phyloP scores from a whole-genome alignment of 2,329 filamentous ascomycete species.

The Aureobasidium sp. region DNA sequence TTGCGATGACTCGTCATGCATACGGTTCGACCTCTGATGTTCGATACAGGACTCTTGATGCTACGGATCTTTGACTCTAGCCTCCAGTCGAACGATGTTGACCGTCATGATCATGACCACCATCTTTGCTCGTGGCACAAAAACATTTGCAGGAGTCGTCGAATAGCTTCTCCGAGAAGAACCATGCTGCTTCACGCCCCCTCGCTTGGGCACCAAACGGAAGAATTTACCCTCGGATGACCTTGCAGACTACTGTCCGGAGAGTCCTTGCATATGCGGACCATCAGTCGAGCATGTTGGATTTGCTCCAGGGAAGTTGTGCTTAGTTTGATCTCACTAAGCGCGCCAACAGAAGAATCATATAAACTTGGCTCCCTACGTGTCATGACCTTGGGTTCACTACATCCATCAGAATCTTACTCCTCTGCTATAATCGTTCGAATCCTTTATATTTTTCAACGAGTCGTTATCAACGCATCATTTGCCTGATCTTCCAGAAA shows the following conservation, averaged over 20 bases:
- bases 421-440: background rate
- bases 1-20: too few species aligned
- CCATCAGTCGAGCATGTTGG: background rate
- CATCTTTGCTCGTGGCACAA: too few species aligned
- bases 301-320: background rate
- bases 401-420: background rate
- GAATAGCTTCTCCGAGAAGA: too few species aligned
- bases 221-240: background rate
- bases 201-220: background rate
- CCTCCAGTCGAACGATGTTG: too few species aligned
- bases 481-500: background rate
- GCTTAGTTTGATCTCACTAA: background rate
- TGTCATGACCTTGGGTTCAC: background rate
- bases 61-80: too few species aligned
- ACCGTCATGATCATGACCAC: too few species aligned
- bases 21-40: too few species aligned
- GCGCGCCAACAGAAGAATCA: background rate
- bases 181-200: too few species aligned
- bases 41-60: too few species aligned
- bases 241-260: background rate
- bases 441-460: background rate
- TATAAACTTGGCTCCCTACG: background rate
- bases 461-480: background rate
- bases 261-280: background rate
- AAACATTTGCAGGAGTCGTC: too few species aligned